Percentiles rank a stretch among this genome's conserved stretches.
phyloP scores from a whole-genome alignment of 768 basidiomycete genomes.

The Podaxis carcinomalis region DNA sequence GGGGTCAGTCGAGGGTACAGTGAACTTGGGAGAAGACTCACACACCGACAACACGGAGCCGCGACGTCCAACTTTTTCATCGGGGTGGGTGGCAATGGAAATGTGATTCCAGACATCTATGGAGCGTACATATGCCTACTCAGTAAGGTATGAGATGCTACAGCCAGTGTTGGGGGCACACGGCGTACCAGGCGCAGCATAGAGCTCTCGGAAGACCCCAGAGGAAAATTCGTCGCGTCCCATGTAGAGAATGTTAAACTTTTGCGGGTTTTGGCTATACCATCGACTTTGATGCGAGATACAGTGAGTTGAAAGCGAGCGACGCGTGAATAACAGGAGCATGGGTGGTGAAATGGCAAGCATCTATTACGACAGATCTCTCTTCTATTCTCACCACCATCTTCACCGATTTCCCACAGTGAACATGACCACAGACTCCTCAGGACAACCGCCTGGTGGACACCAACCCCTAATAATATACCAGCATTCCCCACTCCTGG shows the following conservation, averaged over 20 bases:
- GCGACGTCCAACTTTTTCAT: constrained; percentile 58
- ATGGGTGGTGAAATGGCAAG: neutral
- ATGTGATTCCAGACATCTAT: constrained; percentile 77
- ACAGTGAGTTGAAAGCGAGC: neutral
- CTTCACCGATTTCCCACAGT: too few relatives aligned
- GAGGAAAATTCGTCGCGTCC: constrained; percentile 90
- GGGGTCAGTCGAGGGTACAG: neutral
- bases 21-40: constrained; percentile 25
- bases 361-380: too few relatives aligned
- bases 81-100: constrained; percentile 68
- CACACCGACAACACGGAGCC: constrained; percentile 53
- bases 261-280: constrained; percentile 4
- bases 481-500: too few relatives aligned
- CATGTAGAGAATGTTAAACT: constrained; percentile 78
- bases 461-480: too few relatives aligned
- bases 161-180: neutral
- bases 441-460: too few relatives aligned
- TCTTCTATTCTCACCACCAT: too few relatives aligned
- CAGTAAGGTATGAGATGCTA: constrained; percentile 10
- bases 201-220: constrained; percentile 58
- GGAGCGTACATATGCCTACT: constrained; percentile 11
- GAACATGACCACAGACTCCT: too few relatives aligned
- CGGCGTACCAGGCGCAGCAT: constrained; percentile 53
- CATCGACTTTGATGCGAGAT: neutral
- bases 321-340: constrained; percentile 1